phyloP scores from a whole-genome alignment of 2,329 filamentous ascomycete genomes.

The Dendrostoma leiphaemia region DNA sequence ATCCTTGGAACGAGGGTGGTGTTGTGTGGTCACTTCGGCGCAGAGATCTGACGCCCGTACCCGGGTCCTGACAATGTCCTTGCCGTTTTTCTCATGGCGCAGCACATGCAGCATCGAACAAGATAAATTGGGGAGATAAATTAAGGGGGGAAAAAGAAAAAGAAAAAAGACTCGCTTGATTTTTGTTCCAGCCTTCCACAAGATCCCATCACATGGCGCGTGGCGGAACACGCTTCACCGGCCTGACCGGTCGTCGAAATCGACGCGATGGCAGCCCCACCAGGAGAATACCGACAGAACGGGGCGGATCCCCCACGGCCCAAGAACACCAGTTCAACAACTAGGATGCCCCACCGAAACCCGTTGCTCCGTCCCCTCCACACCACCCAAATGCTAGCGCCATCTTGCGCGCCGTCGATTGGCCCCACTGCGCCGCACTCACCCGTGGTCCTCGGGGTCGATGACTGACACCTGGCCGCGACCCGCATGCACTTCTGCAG shows the following conservation, averaged over 20 bases:
- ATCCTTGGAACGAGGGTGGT: too few relatives aligned
- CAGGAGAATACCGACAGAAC: background rate
- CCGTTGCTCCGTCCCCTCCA: constrained; percentile 13
- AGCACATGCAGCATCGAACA: too few relatives aligned
- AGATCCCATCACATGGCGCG: constrained; percentile 7
- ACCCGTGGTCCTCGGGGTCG: too few relatives aligned
- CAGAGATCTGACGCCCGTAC: too few relatives aligned
- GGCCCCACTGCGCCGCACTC: background rate
- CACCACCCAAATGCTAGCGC: background rate
- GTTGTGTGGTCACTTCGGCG: too few relatives aligned
- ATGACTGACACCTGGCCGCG: constrained; percentile 16
- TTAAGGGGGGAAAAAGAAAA: background rate
- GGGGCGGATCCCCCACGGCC: background rate
- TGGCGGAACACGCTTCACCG: constrained; percentile 6
- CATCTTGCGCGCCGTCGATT: background rate
- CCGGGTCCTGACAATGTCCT: too few relatives aligned
- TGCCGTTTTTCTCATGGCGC: too few relatives aligned
- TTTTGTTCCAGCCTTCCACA: background rate
- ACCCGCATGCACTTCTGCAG: constrained; percentile 11
- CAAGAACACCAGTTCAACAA: too few relatives aligned
- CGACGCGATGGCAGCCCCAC: background rate
- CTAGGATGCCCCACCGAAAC: constrained; percentile 13
- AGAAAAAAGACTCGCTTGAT: background rate
- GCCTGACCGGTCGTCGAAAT: background rate
- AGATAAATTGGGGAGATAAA: background rate